Conservation (phyloP, 305 asterid genomes). For the Fraxinus angustifolia region DNA sequence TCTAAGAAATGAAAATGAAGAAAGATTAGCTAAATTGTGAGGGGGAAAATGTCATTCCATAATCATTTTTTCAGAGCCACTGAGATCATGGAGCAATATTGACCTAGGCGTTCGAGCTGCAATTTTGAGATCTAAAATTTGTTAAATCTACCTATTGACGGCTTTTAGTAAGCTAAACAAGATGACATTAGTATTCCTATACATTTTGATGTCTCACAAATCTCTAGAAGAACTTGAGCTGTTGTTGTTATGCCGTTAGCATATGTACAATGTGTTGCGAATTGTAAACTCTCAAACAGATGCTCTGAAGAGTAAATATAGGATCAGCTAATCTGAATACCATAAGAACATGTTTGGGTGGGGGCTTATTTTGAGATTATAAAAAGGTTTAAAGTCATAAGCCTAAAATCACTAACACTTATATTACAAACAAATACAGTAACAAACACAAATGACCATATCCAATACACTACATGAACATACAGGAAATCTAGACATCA, state of each 20-base stretch:
- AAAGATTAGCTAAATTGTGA: not conserved
- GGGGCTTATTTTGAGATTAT: not conserved
- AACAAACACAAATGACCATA: not conserved
- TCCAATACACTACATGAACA: not conserved
- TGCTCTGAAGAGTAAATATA: not conserved
- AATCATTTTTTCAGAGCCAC: not conserved
- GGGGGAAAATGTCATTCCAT: not conserved
- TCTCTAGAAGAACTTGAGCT: not conserved
- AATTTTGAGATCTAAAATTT: not conserved
- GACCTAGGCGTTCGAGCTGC: not conserved
- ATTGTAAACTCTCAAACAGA: not conserved
- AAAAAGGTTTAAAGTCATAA: not conserved
- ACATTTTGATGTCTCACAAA: not conserved
- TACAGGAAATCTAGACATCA: slow-evolving; percentile 1
- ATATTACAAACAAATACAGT: not conserved
- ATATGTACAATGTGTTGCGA: not conserved
- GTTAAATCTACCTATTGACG: not conserved
- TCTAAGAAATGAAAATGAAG: not conserved
- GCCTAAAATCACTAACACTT: not conserved
- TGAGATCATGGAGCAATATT: not conserved
- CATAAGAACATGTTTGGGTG: not conserved
- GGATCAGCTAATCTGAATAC: not conserved
- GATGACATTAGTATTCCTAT: not conserved
- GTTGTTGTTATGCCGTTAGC: not conserved
- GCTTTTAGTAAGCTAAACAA: not conserved